Percentiles rank a stretch among this genome's conserved stretches.
phyloP scores from a whole-genome alignment of 371 early-diverging fungal genomes.

The Lichtheimia ramosa region DNA sequence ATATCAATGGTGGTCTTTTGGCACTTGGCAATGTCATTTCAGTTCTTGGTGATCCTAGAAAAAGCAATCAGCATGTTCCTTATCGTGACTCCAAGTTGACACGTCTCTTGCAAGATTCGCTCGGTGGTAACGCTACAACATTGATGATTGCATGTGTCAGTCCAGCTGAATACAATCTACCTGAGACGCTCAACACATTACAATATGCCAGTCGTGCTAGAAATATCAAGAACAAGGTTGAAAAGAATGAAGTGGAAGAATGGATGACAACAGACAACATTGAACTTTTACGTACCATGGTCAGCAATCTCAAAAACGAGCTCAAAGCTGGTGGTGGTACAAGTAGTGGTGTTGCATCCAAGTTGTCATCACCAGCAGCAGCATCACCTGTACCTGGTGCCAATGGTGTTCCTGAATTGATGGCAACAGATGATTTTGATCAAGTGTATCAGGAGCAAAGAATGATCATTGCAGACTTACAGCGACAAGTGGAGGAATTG shows the following conservation, averaged over 20 bases:
- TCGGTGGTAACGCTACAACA: conserved; percentile 92
- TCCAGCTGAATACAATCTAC: conserved; percentile 76
- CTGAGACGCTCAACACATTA: conserved; percentile 92
- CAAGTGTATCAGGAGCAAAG: conserved; percentile 37
- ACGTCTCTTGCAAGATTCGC: conserved; percentile 91
- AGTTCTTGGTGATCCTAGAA: conserved; percentile 89
- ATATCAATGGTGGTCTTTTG: conserved; percentile 96
- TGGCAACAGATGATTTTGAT: conserved; percentile 18
- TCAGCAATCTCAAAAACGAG: conserved; percentile 57
- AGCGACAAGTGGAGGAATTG: conserved; percentile 45
- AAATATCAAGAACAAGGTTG: conserved; percentile 82
- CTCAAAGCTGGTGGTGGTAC: conserved; percentile 18
- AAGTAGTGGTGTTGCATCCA: not conserved
- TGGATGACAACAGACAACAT: conserved; percentile 63
- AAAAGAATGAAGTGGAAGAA: conserved; percentile 71
- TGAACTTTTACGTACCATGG: conserved; percentile 53
- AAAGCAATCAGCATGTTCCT: conserved; percentile 77
- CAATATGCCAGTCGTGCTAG: conserved; percentile 89
- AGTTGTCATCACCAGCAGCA: conserved; percentile 7
- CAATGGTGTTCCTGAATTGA: not conserved
- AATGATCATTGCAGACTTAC: conserved; percentile 33
- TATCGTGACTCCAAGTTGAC: conserved; percentile 99
- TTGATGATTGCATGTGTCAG: conserved; percentile 94
- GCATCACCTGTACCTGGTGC: not conserved
- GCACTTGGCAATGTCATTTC: conserved; percentile 99